These are phyloP conservation scores for Tephrocybe rancida DNA, from an alignment of 768 basidiomycete species.

Conservation along the genomic window DNA sequence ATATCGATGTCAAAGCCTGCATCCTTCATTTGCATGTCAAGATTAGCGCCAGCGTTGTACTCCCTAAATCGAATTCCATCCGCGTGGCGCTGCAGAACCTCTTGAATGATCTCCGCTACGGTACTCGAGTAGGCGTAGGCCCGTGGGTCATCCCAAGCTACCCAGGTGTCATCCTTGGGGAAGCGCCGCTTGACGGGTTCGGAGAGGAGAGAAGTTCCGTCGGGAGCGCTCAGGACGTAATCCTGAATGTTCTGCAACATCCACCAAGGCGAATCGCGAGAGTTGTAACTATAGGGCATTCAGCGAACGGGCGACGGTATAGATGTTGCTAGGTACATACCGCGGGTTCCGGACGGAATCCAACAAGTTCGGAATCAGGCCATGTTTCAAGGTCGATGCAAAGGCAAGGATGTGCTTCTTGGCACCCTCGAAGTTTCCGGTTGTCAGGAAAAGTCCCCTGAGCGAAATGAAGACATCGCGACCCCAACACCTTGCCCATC, in stretches of 20 bases:
- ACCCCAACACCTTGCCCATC: conserved; percentile 98
- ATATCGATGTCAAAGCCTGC: conserved; percentile 94
- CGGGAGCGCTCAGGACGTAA: conserved; percentile 81
- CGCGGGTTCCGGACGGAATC: conserved; percentile 87
- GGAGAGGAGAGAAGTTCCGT: conserved; percentile 77
- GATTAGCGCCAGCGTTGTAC: conserved; percentile 92
- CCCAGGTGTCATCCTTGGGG: conserved; percentile 93
- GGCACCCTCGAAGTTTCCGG: conserved; percentile 86
- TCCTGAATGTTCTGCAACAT: conserved; percentile 99
- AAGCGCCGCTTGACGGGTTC: conserved; percentile 92
- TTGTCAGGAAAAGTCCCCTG: conserved; percentile 91
- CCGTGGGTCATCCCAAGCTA: conserved; percentile 82
- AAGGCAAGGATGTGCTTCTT: conserved; percentile 92
- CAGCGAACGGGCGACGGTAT: neutral
- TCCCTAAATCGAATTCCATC: conserved; percentile 93
- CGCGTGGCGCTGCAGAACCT: conserved; percentile 93
- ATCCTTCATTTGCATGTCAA: conserved; percentile 97
- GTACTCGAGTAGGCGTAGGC: conserved; percentile 85
- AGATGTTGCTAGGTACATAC: conserved; percentile 36
- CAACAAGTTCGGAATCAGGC: conserved; percentile 93
- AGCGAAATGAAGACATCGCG: conserved; percentile 93
- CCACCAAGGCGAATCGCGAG: conserved; percentile 99
- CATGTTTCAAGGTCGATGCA: conserved; percentile 91
- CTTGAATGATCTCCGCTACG: conserved; percentile 94
- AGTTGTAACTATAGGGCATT: conserved; percentile 71